Percentiles rank a stretch among this genome's conserved stretches.
phyloP scores from a whole-genome alignment of 116 monocot species.

The Cymodocea nodosa region DNA sequence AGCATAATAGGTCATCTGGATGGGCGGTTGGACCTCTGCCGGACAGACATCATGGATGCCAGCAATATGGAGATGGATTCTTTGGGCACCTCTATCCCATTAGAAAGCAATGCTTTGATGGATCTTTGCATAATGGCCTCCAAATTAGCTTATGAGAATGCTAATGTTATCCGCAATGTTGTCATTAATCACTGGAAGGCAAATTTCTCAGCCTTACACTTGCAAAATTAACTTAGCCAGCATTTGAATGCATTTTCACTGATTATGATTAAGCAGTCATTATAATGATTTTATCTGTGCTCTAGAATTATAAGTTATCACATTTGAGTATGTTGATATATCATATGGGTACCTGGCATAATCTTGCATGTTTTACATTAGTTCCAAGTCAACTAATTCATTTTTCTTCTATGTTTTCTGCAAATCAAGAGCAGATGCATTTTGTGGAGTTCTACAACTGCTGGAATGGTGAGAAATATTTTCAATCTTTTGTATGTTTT shows the following conservation, averaged over 20 bases:
- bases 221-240: no score
- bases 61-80: background rate
- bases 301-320: no score
- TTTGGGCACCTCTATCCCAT: background rate
- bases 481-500: background rate
- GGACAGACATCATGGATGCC: background rate
- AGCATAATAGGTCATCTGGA: background rate
- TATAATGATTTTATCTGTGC: no score
- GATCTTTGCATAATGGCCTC: constrained; percentile 22
- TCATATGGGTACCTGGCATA: background rate
- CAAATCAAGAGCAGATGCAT: constrained; percentile 14
- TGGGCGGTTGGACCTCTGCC: background rate
- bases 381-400: background rate
- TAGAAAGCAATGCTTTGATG: background rate
- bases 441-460: constrained; percentile 25
- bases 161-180: constrained; percentile 12
- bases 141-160: constrained; percentile 34
- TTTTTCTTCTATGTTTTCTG: background rate
- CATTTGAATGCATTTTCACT: no score
- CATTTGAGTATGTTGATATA: no score
- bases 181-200: constrained; percentile 27
- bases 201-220: background rate
- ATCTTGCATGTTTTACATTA: background rate
- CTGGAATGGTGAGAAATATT: constrained; percentile 20
- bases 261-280: no score